These are phyloP conservation scores for Irpex sp. DNA, from an alignment of 1,284 basidiomycete species.

Conservation along the genomic window DNA sequence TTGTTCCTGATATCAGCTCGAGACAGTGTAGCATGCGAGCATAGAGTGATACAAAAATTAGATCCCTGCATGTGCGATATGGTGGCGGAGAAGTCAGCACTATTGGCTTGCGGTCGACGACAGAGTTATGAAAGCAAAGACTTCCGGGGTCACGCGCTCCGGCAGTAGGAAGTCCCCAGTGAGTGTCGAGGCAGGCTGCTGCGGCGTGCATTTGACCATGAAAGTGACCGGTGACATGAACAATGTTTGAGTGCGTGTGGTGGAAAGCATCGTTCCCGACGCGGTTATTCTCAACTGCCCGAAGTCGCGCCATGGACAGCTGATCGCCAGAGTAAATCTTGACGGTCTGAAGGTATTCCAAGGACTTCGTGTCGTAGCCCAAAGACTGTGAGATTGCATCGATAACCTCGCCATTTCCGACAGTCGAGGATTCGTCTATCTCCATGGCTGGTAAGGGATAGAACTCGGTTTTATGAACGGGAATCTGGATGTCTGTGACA, in stretches of 20 bases:
- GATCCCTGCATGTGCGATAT: constrained; percentile 32
- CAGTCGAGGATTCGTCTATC: constrained; percentile 34
- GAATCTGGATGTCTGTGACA: constrained; percentile 26
- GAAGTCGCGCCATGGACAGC: constrained; percentile 33
- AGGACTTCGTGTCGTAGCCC: constrained; percentile 11
- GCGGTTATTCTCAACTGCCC: constrained; percentile 25
- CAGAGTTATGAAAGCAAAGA: constrained; percentile 31
- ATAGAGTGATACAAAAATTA: constrained; percentile 34
- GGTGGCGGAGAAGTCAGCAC: constrained; percentile 28
- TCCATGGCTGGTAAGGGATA: constrained; percentile 32
- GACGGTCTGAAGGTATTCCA: constrained; percentile 14
- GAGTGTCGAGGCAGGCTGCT: neutral
- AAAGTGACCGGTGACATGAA: neutral
- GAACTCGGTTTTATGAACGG: constrained; percentile 27
- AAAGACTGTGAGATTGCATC: constrained; percentile 29
- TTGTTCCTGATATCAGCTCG: constrained; percentile 9
- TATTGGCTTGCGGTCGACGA: constrained; percentile 30
- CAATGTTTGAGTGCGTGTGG: neutral
- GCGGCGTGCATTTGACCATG: neutral
- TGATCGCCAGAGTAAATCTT: constrained; percentile 33
- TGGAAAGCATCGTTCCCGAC: constrained; percentile 31
- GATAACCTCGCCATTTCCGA: constrained; percentile 33
- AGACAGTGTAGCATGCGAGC: constrained; percentile 35
- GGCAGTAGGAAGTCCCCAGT: constrained; percentile 10
- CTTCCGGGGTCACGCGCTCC: constrained; percentile 29